Base-by-base conservation (phyloP, 768 basidiomycete genomes). In the Gautieria morchelliformis region DNA sequence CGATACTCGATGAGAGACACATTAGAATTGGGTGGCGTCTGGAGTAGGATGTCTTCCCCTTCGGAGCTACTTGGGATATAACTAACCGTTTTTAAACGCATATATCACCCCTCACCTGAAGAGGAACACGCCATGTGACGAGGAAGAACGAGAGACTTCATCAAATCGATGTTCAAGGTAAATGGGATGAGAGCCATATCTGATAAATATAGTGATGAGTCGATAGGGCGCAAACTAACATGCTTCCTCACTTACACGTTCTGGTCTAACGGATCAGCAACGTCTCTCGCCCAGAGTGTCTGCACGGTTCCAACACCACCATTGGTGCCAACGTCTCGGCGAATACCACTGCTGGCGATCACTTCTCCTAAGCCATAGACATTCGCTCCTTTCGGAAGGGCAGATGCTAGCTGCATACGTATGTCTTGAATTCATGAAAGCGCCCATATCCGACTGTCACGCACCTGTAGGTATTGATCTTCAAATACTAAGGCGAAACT, bases 361-460 rank as follows among this genome's bases (percentile, higher is more conserved):
- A 82, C 80, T 66, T 93, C 87, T 2, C 89, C 87, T 39, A 91
- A 69, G 3, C 89, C 89, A 61, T 89, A 90, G 49, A 91, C 77
- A 62, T 90, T 89, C 3, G 87, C 77, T 37, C 76, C 73, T 7
- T 76, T 65, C 0, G 88, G 85, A 1, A 91, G 71, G 0, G 83
- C 77, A 4, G 85, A 86, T 0, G 85, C 71, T 19, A 91, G 61
- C 82, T 83, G 59, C 1, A 20, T 6, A 20, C 24, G 9, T 2
- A 27, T 3, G 27, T 27, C 27, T 27, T 27, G 5, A 3, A 27
- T 27, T 27, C 27, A 27, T 27, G 3, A 27, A 27, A 27, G 5
- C 27, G 27, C 27, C 27, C 27, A 27, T 27, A 9, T 37, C 9
- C 35, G 10, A 14, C 35, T 37, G 35, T 37, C 10, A 52, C 51